Evolutionary conservation across 805 yeast genomes (phyloP), one percentile per base, ranked within the genome.

Genomic region (Candida sithepensis): DNA sequence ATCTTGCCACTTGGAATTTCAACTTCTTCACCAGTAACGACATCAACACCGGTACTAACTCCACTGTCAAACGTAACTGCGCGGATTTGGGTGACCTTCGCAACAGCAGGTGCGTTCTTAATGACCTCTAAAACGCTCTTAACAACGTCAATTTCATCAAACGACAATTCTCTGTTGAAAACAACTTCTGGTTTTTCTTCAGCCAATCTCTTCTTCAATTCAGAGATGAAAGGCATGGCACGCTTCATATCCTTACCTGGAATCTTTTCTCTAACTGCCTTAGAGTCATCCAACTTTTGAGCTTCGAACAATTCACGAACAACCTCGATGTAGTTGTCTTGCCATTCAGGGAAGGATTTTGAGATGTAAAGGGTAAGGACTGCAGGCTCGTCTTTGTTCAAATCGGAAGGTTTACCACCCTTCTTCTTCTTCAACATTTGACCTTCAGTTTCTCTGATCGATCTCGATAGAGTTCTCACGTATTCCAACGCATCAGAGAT

Each of bases 191-290:
- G 83, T 26, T 83, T 69, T 63, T 87, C 95, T 44, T 69, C 69
- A 36, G 75, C 70, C 56, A 94, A 75, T 72, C 96, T 82, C 64
- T 84, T 88, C 70, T 94, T 91, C 67, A 94, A 74, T 58, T 81
- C 73, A 54, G 92, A 84, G 52, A 94, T 90, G 68, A 91, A 92
- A 50, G 98, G 98, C 98, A 94, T 94, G 50, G 96, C 97, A 59
- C 95, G 85, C 79, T 94, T 94, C 87, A 91, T 88, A 61, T 94
- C 98, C 67, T 83, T 84, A 55, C 88, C 88, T 24, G 73, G 71
- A 51, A 86, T 82, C 64, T 73, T 79, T 56, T 81, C 78, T 66
- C 78, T 84, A 58, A 86, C 72, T 48, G 70, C 72, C 60, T 75
- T 77, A 71, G 77, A 84, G 65, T 86, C 92, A 54, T 82, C 73